Conservation (phyloP, 345 rosid genomes). For the Raphanus sativus region DNA sequence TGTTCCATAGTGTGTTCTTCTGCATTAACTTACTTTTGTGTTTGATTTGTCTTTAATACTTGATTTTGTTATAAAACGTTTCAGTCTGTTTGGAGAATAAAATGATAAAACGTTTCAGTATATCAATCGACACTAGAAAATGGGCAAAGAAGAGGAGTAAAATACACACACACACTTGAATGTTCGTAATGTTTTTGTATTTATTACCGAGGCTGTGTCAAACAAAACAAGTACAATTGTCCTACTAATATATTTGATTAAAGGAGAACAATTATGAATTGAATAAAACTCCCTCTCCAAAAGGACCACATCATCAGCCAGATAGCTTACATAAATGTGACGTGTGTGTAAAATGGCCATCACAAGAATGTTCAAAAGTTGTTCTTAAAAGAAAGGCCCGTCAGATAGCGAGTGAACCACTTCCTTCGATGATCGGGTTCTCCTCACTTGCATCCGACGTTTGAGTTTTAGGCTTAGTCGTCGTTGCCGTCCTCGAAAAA, state of each 20-base stretch:
- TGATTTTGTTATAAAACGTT: background rate
- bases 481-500: slow-evolving; percentile 51
- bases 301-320: background rate
- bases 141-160: too few species aligned
- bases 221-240: too few species aligned
- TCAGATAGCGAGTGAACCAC: slow-evolving; percentile 79
- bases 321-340: too few species aligned
- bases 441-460: slow-evolving; percentile 67
- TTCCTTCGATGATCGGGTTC: slow-evolving; percentile 61
- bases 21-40: background rate
- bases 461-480: slow-evolving; percentile 55
- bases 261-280: too few species aligned
- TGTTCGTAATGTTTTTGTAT: too few species aligned
- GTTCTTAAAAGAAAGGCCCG: background rate
- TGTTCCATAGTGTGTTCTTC: background rate
- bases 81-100: background rate
- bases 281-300: too few species aligned
- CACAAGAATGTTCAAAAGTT: background rate
- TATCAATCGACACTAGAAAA: too few species aligned
- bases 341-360: too few species aligned
- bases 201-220: too few species aligned
- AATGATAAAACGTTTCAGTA: background rate
- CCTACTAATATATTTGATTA: too few species aligned
- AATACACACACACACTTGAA: too few species aligned
- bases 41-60: background rate